Evolutionary conservation across 1,284 basidiomycete species (phyloP).

Genomic region (Leccinum griseonigrum): DNA sequence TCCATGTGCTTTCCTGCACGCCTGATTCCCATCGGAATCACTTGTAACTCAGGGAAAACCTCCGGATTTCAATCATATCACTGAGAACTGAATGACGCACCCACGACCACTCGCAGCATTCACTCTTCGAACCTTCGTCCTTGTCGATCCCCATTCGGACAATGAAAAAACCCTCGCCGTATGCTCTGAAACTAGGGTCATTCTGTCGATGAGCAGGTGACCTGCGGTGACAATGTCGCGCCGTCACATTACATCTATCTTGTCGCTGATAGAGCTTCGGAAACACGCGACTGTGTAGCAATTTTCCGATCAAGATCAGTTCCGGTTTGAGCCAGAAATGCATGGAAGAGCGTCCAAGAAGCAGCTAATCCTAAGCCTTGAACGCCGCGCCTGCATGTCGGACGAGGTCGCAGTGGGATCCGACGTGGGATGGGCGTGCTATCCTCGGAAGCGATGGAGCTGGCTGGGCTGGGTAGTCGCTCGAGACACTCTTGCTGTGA

Average conservation of each 20-base stretch:
- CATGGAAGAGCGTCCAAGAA: neutral
- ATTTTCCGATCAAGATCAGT: slow-evolving; percentile 7
- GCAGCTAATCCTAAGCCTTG: neutral
- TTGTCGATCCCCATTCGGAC: slow-evolving; percentile 7
- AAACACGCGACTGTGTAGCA: slow-evolving; percentile 1
- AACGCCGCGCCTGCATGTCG: neutral
- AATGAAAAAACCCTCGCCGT: neutral
- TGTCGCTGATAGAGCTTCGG: slow-evolving; percentile 3
- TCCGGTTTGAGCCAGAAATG: neutral
- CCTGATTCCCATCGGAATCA: slow-evolving; percentile 8
- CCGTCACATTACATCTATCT: slow-evolving; percentile 4
- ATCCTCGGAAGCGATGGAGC: neutral
- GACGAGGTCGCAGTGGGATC: neutral
- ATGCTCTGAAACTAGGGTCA: slow-evolving; percentile 11
- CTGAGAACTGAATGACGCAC: neutral
- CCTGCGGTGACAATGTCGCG: neutral
- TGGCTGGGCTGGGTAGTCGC: neutral
- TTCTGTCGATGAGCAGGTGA: neutral
- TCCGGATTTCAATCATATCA: neutral
- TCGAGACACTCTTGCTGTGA: neutral
- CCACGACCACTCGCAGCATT: slow-evolving; percentile 1
- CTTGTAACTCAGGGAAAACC: slow-evolving; percentile 1
- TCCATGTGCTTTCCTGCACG: slow-evolving; percentile 3
- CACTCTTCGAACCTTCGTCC: slow-evolving; percentile 1
- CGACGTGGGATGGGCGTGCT: neutral